Base-by-base conservation (phyloP, 2,329 filamentous ascomycete species). In the Aspergillus ochraceoroseus region DNA sequence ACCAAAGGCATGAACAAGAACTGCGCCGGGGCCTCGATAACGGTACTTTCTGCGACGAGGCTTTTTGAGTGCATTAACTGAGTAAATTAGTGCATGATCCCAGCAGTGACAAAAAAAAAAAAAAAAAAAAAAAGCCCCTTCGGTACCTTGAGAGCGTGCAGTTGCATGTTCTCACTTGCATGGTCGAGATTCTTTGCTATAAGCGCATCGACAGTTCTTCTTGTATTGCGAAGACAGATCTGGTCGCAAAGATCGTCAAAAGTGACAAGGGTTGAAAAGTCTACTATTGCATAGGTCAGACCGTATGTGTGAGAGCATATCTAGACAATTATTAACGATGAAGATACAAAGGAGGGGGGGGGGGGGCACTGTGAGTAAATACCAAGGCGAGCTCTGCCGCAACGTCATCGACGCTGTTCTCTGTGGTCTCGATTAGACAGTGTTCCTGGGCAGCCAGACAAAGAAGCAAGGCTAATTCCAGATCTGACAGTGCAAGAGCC, bases 391-490 rank as follows among this genome's bases (percentile, higher is more conserved):
- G 70, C 63, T 94, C 87, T 37, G 79, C 74, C 29, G 82, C 74
- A n/a, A 94, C 71, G 49, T 81, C 75, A 61, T 84, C 74, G 41
- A 90, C 66, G 37, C 71, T 68, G 23, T 76, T 68, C 3, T 69
- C 62, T 2, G 81, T 76, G 11, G 86, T 85, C 64, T 87, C 83
- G 57, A 96, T 80, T 54, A 96, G 80, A 67, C 87, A 95, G 64
- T 96, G 89, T 63, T 95, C 85, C 51, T 82, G 77, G 44, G 82
- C 80, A 47, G 88, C 75, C 36, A 96, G 76, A 59, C 84, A 89
- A 35, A 95, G 77, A 27, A 96, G 74, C 9, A 85, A 70, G 15
- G 90, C 92, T 44, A 96, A 78, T 67, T 95, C 89, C 27, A 95
- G 74, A 68, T 95, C 89, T 57, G 83, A 85, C 48, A 96, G 73